phyloP scores from a whole-genome alignment of 306 rosid genomes.

The Malus sylvestris region DNA sequence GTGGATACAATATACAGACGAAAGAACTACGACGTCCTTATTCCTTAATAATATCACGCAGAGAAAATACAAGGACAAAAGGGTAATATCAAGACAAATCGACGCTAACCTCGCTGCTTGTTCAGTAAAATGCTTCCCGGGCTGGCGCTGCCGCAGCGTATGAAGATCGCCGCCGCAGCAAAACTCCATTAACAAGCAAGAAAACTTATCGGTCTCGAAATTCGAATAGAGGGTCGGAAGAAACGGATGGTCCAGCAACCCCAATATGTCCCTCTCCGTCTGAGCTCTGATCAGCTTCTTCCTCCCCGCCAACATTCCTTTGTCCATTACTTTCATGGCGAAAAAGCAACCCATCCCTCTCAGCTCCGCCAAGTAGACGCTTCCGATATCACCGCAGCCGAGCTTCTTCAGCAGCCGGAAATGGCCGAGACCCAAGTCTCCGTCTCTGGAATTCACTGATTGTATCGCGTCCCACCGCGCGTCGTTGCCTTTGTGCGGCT shows the following conservation, averaged over 20 bases:
- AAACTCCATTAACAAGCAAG: conserved; percentile 61
- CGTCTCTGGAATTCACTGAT: conserved; percentile 26
- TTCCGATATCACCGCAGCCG: conserved; percentile 56
- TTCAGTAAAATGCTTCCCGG: conserved; percentile 42
- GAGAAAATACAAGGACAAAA: background rate
- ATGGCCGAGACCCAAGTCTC: conserved; percentile 39
- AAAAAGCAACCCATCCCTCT: conserved; percentile 39
- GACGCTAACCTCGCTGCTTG: conserved; percentile 42
- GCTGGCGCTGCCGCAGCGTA: conserved; percentile 52
- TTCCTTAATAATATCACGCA: too few relatives aligned
- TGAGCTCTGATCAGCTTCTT: conserved; percentile 44
- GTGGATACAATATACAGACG: background rate
- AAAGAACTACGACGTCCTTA: too few relatives aligned
- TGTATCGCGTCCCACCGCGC: conserved; percentile 48
- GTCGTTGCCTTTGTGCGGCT: conserved; percentile 58
- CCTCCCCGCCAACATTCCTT: conserved; percentile 44
- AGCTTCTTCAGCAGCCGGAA: conserved; percentile 61
- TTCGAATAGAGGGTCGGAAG: conserved; percentile 58
- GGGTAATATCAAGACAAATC: background rate
- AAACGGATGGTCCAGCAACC: conserved; percentile 48
- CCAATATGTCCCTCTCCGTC: conserved; percentile 50
- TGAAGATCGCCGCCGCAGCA: conserved; percentile 63
- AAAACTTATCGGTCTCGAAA: conserved; percentile 52
- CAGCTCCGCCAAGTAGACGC: conserved; percentile 52
- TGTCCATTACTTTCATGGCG: conserved; percentile 59